These are phyloP conservation scores for Pleurotus pulmonarius DNA, from an alignment of 768 basidiomycete species.

Conservation along the genomic window DNA sequence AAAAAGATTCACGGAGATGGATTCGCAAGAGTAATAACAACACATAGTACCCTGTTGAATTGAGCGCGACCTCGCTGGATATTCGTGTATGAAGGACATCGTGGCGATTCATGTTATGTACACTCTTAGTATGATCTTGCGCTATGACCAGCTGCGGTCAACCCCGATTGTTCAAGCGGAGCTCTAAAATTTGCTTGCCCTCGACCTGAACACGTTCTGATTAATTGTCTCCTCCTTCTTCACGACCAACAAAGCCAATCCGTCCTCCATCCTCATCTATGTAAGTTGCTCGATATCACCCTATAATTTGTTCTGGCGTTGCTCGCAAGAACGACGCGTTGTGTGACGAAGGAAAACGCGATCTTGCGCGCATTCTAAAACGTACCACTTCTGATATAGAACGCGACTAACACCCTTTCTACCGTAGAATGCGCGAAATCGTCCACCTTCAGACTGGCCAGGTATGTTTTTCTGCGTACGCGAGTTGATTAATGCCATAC, in stretches of 20 bases:
- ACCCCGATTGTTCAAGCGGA: slow-evolving; percentile 2
- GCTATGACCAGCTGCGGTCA: slow-evolving; percentile 6
- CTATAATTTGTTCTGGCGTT: slow-evolving; percentile 15
- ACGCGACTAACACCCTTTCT: slow-evolving; percentile 23
- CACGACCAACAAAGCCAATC: slow-evolving; percentile 9
- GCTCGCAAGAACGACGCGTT: slow-evolving; percentile 21
- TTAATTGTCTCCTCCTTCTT: slow-evolving; percentile 8
- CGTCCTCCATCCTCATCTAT: slow-evolving; percentile 6
- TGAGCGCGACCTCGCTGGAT: no score
- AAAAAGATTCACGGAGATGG: no score
- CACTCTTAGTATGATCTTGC: background rate
- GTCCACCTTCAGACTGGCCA: slow-evolving; percentile 99
- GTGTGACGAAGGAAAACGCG: slow-evolving; percentile 23
- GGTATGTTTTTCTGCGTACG: slow-evolving; percentile 40
- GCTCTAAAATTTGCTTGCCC: slow-evolving; percentile 6
- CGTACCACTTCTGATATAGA: slow-evolving; percentile 39
- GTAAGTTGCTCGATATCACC: background rate
- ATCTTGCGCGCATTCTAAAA: slow-evolving; percentile 25
- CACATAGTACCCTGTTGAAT: no score
- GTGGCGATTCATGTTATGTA: no score
- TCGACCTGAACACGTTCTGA: slow-evolving; percentile 7
- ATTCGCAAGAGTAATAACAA: no score
- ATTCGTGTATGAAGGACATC: no score
- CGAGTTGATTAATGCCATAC: slow-evolving; percentile 12
- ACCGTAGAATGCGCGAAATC: slow-evolving; percentile 93